Conservation (phyloP, 495 filamentous ascomycete genomes). For the Penicillium cinerascens region DNA sequence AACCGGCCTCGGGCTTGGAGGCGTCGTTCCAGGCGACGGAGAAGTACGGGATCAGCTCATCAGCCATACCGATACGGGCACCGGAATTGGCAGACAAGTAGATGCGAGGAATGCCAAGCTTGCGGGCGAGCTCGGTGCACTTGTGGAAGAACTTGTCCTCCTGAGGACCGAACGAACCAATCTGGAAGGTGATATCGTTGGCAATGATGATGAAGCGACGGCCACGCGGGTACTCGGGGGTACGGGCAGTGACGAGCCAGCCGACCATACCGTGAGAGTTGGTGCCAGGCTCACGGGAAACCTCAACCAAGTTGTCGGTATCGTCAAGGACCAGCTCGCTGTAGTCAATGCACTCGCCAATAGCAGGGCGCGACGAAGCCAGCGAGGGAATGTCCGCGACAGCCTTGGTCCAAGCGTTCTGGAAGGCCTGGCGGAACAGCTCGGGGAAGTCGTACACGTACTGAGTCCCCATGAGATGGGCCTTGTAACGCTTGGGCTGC, state of each 20-base stretch:
- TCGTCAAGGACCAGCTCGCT: slow-evolving; percentile 93
- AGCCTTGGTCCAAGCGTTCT: slow-evolving; percentile 85
- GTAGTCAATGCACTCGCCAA: slow-evolving; percentile 93
- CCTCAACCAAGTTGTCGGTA: slow-evolving; percentile 84
- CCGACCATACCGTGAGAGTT: slow-evolving; percentile 98
- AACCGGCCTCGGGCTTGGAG: slow-evolving; percentile 79
- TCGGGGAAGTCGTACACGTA: slow-evolving; percentile 99
- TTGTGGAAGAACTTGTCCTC: slow-evolving; percentile 99
- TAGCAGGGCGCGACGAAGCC: slow-evolving; percentile 73
- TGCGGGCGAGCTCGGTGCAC: slow-evolving; percentile 92
- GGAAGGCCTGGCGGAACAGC: slow-evolving; percentile 95
- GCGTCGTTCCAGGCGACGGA: slow-evolving; percentile 92
- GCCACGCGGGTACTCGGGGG: slow-evolving; percentile 94
- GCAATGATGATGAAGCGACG: slow-evolving; percentile 92
- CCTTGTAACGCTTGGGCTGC: slow-evolving; percentile 98
- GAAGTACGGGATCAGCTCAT: slow-evolving; percentile 96
- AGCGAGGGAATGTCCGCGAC: slow-evolving; percentile 67
- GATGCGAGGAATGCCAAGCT: slow-evolving; percentile 90
- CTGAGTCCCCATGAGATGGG: slow-evolving; percentile 97
- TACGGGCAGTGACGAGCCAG: slow-evolving; percentile 94
- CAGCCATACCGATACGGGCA: slow-evolving; percentile 94
- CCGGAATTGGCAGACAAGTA: slow-evolving; percentile 99
- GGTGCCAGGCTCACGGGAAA: slow-evolving; percentile 87
- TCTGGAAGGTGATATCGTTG: slow-evolving; percentile 99
- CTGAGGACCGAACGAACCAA: slow-evolving; percentile 91